These are phyloP conservation scores for Cryptococcus sp. DNA, from an alignment of 1,284 basidiomycete genomes.

Conservation along the genomic window DNA sequence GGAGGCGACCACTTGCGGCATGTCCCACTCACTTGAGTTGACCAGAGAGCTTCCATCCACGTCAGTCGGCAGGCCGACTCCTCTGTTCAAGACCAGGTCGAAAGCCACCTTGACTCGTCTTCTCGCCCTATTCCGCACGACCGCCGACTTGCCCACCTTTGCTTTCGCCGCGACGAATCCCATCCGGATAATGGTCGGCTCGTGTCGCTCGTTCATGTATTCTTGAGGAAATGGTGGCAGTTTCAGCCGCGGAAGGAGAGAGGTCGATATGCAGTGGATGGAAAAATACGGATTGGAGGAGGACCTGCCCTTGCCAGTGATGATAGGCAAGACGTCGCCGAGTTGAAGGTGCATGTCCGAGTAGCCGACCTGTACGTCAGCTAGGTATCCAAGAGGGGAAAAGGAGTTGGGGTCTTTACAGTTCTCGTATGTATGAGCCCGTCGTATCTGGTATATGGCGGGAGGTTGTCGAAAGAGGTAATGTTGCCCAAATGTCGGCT, in stretches of 20 bases:
- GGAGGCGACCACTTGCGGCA: no score
- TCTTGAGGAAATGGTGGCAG: not conserved
- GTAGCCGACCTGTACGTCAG: no score
- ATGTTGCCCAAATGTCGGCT: no score
- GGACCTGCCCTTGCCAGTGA: not conserved
- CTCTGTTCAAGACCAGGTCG: conserved; percentile 10
- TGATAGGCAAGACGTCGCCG: not conserved
- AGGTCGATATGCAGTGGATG: not conserved
- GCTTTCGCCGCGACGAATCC: conserved; percentile 10
- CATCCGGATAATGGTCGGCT: not conserved
- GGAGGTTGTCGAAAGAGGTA: no score
- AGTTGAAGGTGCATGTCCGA: no score
- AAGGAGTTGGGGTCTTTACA: no score
- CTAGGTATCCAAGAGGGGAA: no score
- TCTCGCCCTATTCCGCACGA: conserved; percentile 11
- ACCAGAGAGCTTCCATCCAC: conserved; percentile 3
- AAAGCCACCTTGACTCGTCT: conserved; percentile 14
- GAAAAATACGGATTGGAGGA: not conserved
- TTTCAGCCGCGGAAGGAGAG: not conserved
- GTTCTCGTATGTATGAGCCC: no score
- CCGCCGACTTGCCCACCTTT: conserved; percentile 15
- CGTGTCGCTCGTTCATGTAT: not conserved
- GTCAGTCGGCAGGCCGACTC: not conserved
- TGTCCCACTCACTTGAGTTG: not conserved
- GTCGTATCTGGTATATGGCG: no score